Base-by-base conservation (phyloP, 139 green algal genomes). In the Edaphochlamys debaryana region DNA sequence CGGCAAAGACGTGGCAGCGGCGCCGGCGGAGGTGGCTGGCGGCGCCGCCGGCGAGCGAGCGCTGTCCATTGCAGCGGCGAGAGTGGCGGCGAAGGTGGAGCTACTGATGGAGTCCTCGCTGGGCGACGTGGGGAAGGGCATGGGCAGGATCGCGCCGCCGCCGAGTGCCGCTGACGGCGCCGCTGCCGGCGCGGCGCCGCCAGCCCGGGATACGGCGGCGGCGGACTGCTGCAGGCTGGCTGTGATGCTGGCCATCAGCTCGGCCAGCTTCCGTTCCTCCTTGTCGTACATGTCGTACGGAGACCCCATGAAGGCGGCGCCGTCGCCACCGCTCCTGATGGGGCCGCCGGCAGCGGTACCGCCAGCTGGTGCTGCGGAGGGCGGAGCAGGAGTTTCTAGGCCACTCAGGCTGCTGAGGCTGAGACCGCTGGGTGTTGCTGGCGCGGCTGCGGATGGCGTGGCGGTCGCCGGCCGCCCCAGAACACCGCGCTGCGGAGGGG, bases 271-370 rank as follows among this genome's bases (percentile, higher is more conserved):
- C 3, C 23, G 23, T 0, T 42, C 27, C 34, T 82, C 76, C 32
- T 66, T 73, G 76, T 82, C 76, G 62, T 82, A 82, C 63, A 74
- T 36, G 2, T 82, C 63, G n/a, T 82, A 82, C 45, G 76, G 76
- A 42, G 41, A 72, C 13, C 27, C 32, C 58, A 34, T 25, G 8
- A 25, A n/a, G n/a, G 1, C 22, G 7, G 62, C 1, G n/a, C 9
- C n/a, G 4, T 23, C 7, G 62, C 25, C 2, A 29, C 58, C 9
- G 58, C 13, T 3, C 58, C 58, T 7, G 58, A 11, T n/a, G n/a
- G n/a, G n/a, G n/a, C n/a, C 19, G 58, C 58, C 58, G 23, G 27
- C 20, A 6, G 4, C 58, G 2, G 22, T 19, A 4, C 50, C 20
- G 20, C 6, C 56, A 9, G 56, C 56, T 29, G 25, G 19, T 9